Evolutionary conservation across 139 green algal species (phyloP), one percentile per base, ranked within the genome.

Genomic region (Chlamydomonas asymmetrica): DNA sequence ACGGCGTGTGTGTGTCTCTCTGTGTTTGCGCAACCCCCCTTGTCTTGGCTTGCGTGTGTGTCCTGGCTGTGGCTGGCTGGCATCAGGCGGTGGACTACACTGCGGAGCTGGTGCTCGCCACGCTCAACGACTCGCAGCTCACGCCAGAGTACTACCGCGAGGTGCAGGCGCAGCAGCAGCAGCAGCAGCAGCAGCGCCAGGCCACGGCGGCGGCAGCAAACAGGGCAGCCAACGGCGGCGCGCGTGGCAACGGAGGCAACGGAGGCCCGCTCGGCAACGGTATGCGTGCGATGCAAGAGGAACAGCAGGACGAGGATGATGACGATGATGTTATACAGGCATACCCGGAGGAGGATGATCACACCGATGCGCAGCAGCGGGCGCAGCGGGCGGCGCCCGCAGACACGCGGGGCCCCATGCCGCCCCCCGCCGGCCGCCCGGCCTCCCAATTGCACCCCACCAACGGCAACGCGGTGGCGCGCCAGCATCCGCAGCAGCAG

Each of bases 71-170:
- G n/a, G n/a, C n/a, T n/a, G n/a, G n/a, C n/a, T 31, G 23, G 23
- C 32, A 31, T 64, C 71, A 82, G 73, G 85, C 85, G 22, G 45
- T 81, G 23, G 73, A 90, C 37, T 85, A 84, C 45, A 77, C 82
- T 25, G 89, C 84, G 2, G 81, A 89, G 82, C 79, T 94, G 32
- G 83, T 94, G n/a, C 79, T 94, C 60, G 82, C 86, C n/a, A 92
- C 88, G 3, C 68, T 76, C 3, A 41, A 41, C 0, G 70, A 76
- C 18, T 49, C 70, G 9, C 40, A 61, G 57, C 70, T 76, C 40
- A 40, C 31, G 10, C 57, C 70, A 1, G 70, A 54, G 27, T 10
- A 54, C 27, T 3, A 35, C 5, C 23, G 20, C 5, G 2, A 41
- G 38, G 1, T n/a, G 39, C 18, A 6, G 27, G 31, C 29, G 39